Base-by-base conservation (phyloP, 345 rosid genomes). In the Eucalyptus curtisii region DNA sequence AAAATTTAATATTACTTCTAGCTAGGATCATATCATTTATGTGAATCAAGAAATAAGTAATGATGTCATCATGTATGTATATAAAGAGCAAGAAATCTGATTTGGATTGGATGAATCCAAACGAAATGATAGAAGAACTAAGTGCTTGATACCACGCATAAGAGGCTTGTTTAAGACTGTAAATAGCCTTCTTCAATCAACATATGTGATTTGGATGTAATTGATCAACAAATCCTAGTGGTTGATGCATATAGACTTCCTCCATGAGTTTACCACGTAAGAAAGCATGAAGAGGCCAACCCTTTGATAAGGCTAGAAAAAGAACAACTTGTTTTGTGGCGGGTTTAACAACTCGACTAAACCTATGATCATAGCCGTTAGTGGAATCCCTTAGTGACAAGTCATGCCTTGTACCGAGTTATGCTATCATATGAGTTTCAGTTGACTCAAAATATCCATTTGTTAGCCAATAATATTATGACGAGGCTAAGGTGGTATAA, bases 31-130 rank as follows among this genome's bases (percentile, higher is more conserved):
- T 24, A 55, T 5, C 30, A 55, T 55, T 25, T 55, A 55, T 55
- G 61, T 24, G 30, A 55, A 22, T 22, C 61, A 55, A 55, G 61
- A 55, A 55, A 24, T 55, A 55, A 55, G 27, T 22, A 55, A 55
- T 24, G 13, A 55, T 55, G 61, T 10, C 13, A 55, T 55, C 6
- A 55, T 24, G 13, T 24, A 2, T 55, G 20, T 55, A 55, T 55
- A 55, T 55, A 10, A 55, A 24, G 61, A 22, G 1, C 0, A 1
- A 55, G 30, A 55, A 55, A 55, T 55, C 1, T 55, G 0, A 55
- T 24, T 24, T 55, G 30, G 30, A 55, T 55, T 55, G 6, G 30
- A 55, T 55, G 61, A 55, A 24, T 55, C 30, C 61, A 55, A 55
- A 55, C 0, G 3, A 24, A 24, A 55, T 55, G 30, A 55, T 25